phyloP scores from a whole-genome alignment of 2,329 filamentous ascomycete genomes.

The Onygena corvina region DNA sequence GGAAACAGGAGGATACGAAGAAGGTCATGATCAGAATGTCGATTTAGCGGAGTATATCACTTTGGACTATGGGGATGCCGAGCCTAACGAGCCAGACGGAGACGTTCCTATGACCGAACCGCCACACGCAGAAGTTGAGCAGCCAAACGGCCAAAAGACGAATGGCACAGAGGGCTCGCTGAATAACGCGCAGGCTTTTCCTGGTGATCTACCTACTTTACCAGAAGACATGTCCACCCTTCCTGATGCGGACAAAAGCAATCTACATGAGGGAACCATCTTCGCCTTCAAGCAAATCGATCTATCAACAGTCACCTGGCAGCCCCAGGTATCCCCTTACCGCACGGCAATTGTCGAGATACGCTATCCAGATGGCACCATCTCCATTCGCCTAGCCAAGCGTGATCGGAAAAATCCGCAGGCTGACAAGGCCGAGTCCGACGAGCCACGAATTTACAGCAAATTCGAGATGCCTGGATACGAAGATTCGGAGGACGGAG shows the following conservation, averaged over 20 bases:
- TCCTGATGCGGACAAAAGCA: constrained; percentile 33
- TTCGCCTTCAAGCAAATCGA: constrained; percentile 39
- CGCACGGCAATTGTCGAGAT: constrained; percentile 55
- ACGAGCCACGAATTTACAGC: constrained; percentile 61
- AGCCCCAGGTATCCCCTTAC: constrained; percentile 40
- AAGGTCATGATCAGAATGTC: background rate
- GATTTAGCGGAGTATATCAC: constrained; percentile 4
- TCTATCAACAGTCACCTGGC: constrained; percentile 38
- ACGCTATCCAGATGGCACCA: constrained; percentile 40
- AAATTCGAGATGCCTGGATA: constrained; percentile 65
- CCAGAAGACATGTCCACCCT: constrained; percentile 52
- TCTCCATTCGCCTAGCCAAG: constrained; percentile 55
- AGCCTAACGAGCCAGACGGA: background rate
- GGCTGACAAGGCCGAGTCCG: constrained; percentile 52
- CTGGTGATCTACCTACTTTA: constrained; percentile 39
- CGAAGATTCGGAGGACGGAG: constrained; percentile 41
- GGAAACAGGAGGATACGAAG: background rate
- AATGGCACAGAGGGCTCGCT: background rate
- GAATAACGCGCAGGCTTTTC: background rate
- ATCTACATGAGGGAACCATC: constrained; percentile 28
- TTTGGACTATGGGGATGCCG: constrained; percentile 10
- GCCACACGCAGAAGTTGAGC: background rate
- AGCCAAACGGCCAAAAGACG: background rate
- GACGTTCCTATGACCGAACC: background rate
- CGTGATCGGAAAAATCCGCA: constrained; percentile 48